phyloP scores from a whole-genome alignment of 1,139 yeast genomes.

The Yamadazyma sp. region DNA sequence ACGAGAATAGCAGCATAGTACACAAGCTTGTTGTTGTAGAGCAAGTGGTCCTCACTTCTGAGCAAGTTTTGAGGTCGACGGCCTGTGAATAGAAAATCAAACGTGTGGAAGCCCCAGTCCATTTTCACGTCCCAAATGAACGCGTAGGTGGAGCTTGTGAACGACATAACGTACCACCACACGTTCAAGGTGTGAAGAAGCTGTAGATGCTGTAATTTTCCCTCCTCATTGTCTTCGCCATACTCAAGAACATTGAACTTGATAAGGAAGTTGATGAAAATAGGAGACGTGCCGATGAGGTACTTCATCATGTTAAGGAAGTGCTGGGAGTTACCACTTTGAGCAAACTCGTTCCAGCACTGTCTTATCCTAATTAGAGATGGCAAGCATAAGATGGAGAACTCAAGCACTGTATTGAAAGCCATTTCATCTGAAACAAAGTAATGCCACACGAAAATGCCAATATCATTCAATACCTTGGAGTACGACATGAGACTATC shows the following conservation, averaged over 20 bases:
- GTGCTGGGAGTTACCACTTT: slow-evolving; percentile 54
- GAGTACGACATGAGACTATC: slow-evolving; percentile 82
- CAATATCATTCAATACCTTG: slow-evolving; percentile 71
- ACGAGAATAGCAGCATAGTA: slow-evolving; percentile 57
- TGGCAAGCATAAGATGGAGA: slow-evolving; percentile 58
- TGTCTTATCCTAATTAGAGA: slow-evolving; percentile 73
- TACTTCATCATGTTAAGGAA: slow-evolving; percentile 75
- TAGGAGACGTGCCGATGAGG: slow-evolving; percentile 63
- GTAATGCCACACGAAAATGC: slow-evolving; percentile 42
- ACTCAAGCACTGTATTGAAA: slow-evolving; percentile 43
- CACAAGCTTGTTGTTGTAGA: slow-evolving; percentile 14
- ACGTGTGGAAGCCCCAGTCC: slow-evolving; percentile 83
- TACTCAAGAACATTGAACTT: slow-evolving; percentile 20
- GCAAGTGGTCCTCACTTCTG: slow-evolving; percentile 22
- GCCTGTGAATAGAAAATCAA: slow-evolving; percentile 28
- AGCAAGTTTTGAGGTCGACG: slow-evolving; percentile 15
- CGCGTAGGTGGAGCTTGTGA: slow-evolving; percentile 72
- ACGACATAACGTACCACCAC: slow-evolving; percentile 55
- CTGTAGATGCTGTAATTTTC: slow-evolving; percentile 13
- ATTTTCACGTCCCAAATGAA: slow-evolving; percentile 84
- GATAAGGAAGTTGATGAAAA: slow-evolving; percentile 45
- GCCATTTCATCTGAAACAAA: slow-evolving; percentile 24
- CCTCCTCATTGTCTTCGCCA: slow-evolving; percentile 13
- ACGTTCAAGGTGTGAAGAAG: slow-evolving; percentile 15
- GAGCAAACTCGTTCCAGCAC: slow-evolving; percentile 67